Conservation (phyloP, 352 stramenopile genomes). For the Aphanomyces euteiches region DNA sequence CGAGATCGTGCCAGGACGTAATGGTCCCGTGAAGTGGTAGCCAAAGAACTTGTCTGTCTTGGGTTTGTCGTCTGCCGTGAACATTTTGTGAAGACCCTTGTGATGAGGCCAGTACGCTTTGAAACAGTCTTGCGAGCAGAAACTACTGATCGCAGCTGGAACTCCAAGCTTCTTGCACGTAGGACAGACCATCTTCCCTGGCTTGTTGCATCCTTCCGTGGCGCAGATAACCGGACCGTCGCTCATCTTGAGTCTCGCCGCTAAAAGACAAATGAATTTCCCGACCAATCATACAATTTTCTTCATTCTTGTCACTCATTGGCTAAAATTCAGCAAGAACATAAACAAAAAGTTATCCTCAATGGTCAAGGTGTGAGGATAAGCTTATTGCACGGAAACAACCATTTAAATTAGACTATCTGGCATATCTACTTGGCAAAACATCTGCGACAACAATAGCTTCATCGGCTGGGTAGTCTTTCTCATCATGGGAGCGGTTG, state of each 20-base stretch:
- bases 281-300: slow-evolving; percentile 6
- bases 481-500: no score
- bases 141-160: slow-evolving; percentile 78
- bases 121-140: slow-evolving; percentile 96
- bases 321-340: background rate
- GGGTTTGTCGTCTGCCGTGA: slow-evolving; percentile 70
- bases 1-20: slow-evolving; percentile 81
- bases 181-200: slow-evolving; percentile 82
- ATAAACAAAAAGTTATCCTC: no score
- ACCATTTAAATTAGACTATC: no score
- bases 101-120: slow-evolving; percentile 93
- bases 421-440: no score
- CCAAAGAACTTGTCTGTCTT: slow-evolving; percentile 50
- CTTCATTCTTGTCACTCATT: background rate
- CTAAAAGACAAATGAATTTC: background rate
- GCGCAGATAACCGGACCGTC: slow-evolving; percentile 42
- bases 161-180: slow-evolving; percentile 90
- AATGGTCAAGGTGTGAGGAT: no score
- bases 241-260: background rate
- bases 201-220: slow-evolving; percentile 73
- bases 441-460: no score
- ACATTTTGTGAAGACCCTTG: slow-evolving; percentile 95
- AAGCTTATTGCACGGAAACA: no score
- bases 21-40: slow-evolving; percentile 77
- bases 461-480: no score